phyloP scores from a whole-genome alignment of 345 rosid genomes.

The Dimocarpus longan region DNA sequence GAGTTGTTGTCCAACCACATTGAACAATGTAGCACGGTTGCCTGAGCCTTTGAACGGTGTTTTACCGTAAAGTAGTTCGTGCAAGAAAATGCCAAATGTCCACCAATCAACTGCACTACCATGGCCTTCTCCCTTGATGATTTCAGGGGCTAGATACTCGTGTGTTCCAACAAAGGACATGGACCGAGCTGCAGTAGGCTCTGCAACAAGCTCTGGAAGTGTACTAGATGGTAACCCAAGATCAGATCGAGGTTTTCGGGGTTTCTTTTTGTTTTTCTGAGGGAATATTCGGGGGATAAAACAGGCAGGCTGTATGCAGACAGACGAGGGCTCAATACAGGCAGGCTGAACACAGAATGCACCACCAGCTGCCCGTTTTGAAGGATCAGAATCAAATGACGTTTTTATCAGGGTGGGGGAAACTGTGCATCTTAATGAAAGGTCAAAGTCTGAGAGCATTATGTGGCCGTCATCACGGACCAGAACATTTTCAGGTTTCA shows the following conservation, averaged over 20 bases:
- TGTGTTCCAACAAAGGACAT: conserved; percentile 99
- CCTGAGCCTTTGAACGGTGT: conserved; percentile 97
- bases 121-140: conserved; percentile 96
- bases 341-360: conserved; percentile 89
- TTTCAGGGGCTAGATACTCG: conserved; percentile 96
- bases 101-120: conserved; percentile 99
- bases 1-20: conserved; percentile 93
- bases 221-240: conserved; percentile 49
- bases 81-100: conserved; percentile 96
- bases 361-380: conserved; percentile 59
- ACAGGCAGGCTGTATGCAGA: conserved; percentile 87
- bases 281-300: conserved; percentile 82
- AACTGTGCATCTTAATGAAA: conserved; percentile 86
- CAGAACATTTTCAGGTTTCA: conserved; percentile 97
- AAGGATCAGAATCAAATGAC: conserved; percentile 66
- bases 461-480: conserved; percentile 99
- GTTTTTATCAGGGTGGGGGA: conserved; percentile 83
- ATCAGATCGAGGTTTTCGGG: conserved; percentile 53
- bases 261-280: conserved; percentile 79
- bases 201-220: conserved; percentile 92
- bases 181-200: conserved; percentile 91
- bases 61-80: conserved; percentile 83
- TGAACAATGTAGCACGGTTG: conserved; percentile 87
- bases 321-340: conserved; percentile 87
- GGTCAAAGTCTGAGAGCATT: conserved; percentile 99